These are phyloP conservation scores for Borovskyia barvae DNA, from an alignment of 208 protist genomes.

Conservation along the genomic window DNA sequence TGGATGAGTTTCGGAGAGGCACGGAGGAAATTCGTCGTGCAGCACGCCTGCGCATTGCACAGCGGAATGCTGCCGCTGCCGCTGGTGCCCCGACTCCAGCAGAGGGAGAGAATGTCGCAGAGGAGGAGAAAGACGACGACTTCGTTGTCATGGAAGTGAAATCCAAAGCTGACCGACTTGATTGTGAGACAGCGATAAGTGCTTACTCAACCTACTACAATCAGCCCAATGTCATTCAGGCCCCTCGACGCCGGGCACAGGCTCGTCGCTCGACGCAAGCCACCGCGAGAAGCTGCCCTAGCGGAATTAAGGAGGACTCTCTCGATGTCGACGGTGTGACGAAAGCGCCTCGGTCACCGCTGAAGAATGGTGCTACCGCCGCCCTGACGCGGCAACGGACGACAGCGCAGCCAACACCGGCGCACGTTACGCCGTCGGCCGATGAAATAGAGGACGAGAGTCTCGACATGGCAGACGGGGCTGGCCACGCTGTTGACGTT, in stretches of 20 bases:
- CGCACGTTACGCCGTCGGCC: background rate
- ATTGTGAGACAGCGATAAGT: constrained; percentile 85
- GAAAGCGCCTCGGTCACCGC: background rate
- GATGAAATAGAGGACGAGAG: constrained; percentile 1
- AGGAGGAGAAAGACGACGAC: constrained; percentile 40
- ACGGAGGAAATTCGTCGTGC: constrained; percentile 67
- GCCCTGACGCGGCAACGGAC: background rate
- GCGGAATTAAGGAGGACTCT: constrained; percentile 10
- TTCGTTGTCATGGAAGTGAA: constrained; percentile 46
- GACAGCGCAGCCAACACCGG: background rate
- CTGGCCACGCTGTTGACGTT: background rate
- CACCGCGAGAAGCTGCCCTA: constrained; percentile 18
- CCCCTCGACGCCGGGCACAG: constrained; percentile 23
- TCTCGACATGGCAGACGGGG: background rate
- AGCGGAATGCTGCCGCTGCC: constrained; percentile 4
- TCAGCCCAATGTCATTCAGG: constrained; percentile 85
- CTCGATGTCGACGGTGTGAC: constrained; percentile 8
- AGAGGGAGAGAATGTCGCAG: background rate
- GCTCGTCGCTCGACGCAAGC: constrained; percentile 19
- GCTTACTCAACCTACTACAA: constrained; percentile 84
- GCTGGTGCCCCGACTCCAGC: background rate
- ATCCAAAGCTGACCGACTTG: constrained; percentile 41
- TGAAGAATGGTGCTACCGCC: background rate
- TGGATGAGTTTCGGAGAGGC: constrained; percentile 55
- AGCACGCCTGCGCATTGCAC: constrained; percentile 38